Evolutionary conservation across 2,329 filamentous ascomycete species (phyloP), one percentile per base, ranked within the genome.

Genomic region (Coniochaeta ligniaria): DNA sequence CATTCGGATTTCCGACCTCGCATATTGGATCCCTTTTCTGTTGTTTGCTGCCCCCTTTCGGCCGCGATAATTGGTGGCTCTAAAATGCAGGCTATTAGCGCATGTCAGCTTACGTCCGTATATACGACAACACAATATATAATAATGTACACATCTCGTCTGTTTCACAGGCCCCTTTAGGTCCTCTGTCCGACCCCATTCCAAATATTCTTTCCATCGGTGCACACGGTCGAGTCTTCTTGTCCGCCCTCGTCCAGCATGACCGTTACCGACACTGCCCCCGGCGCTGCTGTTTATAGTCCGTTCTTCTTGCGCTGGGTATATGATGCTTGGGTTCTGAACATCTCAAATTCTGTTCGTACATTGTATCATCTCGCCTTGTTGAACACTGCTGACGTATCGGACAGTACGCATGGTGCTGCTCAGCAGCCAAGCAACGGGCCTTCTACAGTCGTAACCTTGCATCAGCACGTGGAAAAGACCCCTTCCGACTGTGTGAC

Each of bases 321-420:
- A 14, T 57, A 57, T 12, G 54, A 57, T n/a, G 22, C 54, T 17
- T 57, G 28, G 31, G 54, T 57, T 4, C 54, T 57, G 35, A 38
- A 26, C 31, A 35, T 57, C 22, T 26, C 22, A 6, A 52, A 52
- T 31, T 52, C 47, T 1, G 47, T 57, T 22, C 54, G 54, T 57
- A 24, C 8, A 36, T 6, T 31, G 28, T 26, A 9, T 52, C 35
- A 3, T 14, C 12, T 36, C 12, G 35, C 6, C 7, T 7, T 12
- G 12, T 36, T 9, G 12, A 36, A 14, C 35, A 24, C 2, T 14
- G 8, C 47, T 52, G 26, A 52, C 47, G 8, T 24, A 52, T n/a
- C 24, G 17, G n/a, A n/a, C 24, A 52, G 47, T 57, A 57, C 35
- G 54, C 35, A 35, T 57, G 54, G 54, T 38, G 54, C 54, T 57